Evolutionary conservation across 2,329 filamentous ascomycete species (phyloP).

Genomic region (Alternaria novae-zelandiae): DNA sequence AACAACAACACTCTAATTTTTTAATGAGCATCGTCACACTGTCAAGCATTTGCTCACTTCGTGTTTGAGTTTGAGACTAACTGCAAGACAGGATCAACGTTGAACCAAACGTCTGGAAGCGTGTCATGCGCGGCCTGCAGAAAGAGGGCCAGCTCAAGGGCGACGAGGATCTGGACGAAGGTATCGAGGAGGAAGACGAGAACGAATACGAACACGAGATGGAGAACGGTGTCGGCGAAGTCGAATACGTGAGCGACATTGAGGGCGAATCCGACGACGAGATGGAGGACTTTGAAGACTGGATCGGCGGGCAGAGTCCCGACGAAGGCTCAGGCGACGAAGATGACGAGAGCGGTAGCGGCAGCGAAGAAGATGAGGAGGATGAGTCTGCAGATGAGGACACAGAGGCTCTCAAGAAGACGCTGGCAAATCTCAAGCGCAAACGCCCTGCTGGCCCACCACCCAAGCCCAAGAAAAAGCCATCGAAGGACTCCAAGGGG

Average conservation of each 20-base stretch:
- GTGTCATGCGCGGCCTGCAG: slow-evolving; percentile 90
- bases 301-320: slow-evolving; percentile 76
- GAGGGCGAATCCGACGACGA: slow-evolving; percentile 77
- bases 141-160: slow-evolving; percentile 80
- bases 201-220: slow-evolving; percentile 69
- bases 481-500: slow-evolving; percentile 54
- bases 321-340: slow-evolving; percentile 63
- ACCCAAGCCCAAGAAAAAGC: slow-evolving; percentile 65
- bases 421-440: slow-evolving; percentile 61
- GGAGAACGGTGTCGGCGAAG: slow-evolving; percentile 72
- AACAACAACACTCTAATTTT: slow-evolving; percentile 16
- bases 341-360: slow-evolving; percentile 61
- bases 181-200: slow-evolving; percentile 78
- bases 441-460: slow-evolving; percentile 60
- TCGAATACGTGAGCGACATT: slow-evolving; percentile 93
- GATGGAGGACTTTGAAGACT: slow-evolving; percentile 78
- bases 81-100: slow-evolving; percentile 69
- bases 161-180: slow-evolving; percentile 88
- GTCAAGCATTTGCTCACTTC: not conserved
- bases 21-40: slow-evolving; percentile 7
- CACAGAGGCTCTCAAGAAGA: slow-evolving; percentile 63
- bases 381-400: slow-evolving; percentile 63
- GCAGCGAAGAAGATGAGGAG: slow-evolving; percentile 61
- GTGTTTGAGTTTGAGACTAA: not conserved
- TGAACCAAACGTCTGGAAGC: slow-evolving; percentile 95